A percentile compares a stretch with the other conserved stretches of the same genome.
Evolutionary conservation across 2,329 filamentous ascomycete genomes (phyloP).

Genomic region (Paracorniculantispora psalliotae): DNA sequence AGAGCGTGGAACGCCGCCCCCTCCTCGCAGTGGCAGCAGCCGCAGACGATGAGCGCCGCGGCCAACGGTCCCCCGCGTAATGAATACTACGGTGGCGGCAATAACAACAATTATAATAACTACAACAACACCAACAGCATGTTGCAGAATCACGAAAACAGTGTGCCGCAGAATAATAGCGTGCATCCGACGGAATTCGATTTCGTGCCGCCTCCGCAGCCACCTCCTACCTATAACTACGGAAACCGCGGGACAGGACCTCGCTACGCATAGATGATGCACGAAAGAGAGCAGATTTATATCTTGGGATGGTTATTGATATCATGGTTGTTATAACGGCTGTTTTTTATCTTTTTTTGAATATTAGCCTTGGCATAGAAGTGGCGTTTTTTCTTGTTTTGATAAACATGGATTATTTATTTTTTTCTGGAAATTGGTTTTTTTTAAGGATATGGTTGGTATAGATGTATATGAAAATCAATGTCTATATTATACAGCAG

Average conservation of each 20-base stretch:
- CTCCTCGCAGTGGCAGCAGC: slow-evolving; percentile 11
- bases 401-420: neutral
- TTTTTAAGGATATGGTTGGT: neutral
- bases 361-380: neutral
- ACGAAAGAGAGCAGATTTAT: too few species aligned
- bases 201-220: slow-evolving; percentile 3
- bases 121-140: neutral
- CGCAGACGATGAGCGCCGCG: slow-evolving; percentile 16
- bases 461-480: neutral
- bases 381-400: neutral
- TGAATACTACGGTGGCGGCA: neutral
- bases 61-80: slow-evolving; percentile 11
- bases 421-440: neutral
- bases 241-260: slow-evolving; percentile 15
- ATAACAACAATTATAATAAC: too few species aligned
- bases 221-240: slow-evolving; percentile 9
- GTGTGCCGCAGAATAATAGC: too few species aligned
- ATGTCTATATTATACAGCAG: neutral
- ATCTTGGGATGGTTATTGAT: too few species aligned
- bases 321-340: neutral
- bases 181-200: too few species aligned
- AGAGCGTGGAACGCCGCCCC: slow-evolving; percentile 17
- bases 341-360: neutral
- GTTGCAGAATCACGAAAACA: too few species aligned
- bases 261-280: slow-evolving; percentile 22